Evolutionary conservation across 2,329 filamentous ascomycete species (phyloP), one percentile per base, ranked within the genome.

Genomic region (Penicillium sclerotiorum): DNA sequence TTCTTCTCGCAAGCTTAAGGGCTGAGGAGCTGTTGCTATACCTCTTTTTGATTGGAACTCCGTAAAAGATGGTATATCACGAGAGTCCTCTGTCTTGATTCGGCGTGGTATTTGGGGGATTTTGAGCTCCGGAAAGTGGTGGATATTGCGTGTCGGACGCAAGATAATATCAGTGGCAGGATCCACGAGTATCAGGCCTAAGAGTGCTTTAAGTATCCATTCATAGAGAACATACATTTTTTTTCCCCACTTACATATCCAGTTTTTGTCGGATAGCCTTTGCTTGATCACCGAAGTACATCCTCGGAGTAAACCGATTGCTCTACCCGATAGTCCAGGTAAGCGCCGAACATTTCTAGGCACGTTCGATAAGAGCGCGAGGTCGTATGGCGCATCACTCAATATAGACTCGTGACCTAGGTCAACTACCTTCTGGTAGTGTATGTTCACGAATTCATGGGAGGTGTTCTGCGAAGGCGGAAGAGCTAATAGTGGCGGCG

Each of bases 391-490:
- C 6, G 8, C 39, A 6, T 30, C 22, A 6, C 39, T n/a, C 13
- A 27, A 17, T 8, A 15, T 23, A 17, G 39, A 42, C 8, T 27
- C 23, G 5, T 8, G 11, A 6, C 39, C 39, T 23, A 42, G 17
- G 25, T 42, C 39, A 15, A 42, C 22, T 8, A 42, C 39, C 27
- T 42, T 42, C 22, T 42, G 39, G 17, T 42, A 42, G 17, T 42
- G 25, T 7, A 42, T 28, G 23, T 42, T 42, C 12, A 42, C n/a
- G 21, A 30, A 42, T 18, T 17, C 25, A 12, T 15, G 39, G 8
- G 39, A 42, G 9, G 13, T 20, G n/a, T 28, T 27, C 18, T 32
- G 9, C 2, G 39, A 42, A 8, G 39, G 39, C 17, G 39, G 39
- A 30, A 42, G 39, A 17, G 39, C 25, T 5, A 42, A 15, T 8